Evolutionary conservation across 495 filamentous ascomycete genomes (phyloP).

Genomic region (Daldinia bambusicola): DNA sequence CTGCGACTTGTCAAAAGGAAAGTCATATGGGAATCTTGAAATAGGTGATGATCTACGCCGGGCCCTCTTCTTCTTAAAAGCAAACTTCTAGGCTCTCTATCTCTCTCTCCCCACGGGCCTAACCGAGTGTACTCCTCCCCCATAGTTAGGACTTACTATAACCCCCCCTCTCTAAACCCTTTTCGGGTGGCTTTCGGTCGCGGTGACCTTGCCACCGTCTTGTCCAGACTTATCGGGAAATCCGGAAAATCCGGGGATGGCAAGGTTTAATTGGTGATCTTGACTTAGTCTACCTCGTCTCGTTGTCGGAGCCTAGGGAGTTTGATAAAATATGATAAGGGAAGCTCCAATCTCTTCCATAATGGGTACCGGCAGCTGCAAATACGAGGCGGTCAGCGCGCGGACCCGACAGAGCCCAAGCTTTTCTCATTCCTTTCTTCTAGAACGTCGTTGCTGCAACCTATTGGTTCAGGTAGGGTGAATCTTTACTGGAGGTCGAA

Average conservation of each 20-base stretch:
- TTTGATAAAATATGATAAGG: constrained; percentile 7
- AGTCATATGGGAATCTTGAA: constrained; percentile 38
- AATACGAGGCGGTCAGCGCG: constrained; percentile 44
- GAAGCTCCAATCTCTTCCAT: constrained; percentile 29
- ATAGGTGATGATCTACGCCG: constrained; percentile 34
- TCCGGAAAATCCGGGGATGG: constrained; percentile 36
- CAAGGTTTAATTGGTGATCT: constrained; percentile 30
- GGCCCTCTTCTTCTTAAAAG: constrained; percentile 6
- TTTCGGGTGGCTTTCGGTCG: constrained; percentile 23
- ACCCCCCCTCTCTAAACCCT: constrained; percentile 22
- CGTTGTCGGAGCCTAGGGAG: constrained; percentile 28
- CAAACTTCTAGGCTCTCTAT: constrained; percentile 27
- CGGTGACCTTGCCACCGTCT: constrained; percentile 26
- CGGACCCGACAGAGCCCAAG: constrained; percentile 20
- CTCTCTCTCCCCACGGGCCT: neutral
- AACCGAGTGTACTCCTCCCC: neutral
- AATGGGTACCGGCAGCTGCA: constrained; percentile 42
- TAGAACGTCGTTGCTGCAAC: constrained; percentile 40
- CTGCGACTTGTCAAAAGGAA: constrained; percentile 13
- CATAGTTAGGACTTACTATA: constrained; percentile 21
- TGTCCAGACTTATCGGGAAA: constrained; percentile 35
- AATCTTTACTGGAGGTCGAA: constrained; percentile 13
- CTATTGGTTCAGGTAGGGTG: constrained; percentile 18
- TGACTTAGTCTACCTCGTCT: constrained; percentile 9
- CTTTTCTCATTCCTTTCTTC: constrained; percentile 22